Conservation (phyloP, 352 stramenopile species). For the Globisporangium nagaii region DNA sequence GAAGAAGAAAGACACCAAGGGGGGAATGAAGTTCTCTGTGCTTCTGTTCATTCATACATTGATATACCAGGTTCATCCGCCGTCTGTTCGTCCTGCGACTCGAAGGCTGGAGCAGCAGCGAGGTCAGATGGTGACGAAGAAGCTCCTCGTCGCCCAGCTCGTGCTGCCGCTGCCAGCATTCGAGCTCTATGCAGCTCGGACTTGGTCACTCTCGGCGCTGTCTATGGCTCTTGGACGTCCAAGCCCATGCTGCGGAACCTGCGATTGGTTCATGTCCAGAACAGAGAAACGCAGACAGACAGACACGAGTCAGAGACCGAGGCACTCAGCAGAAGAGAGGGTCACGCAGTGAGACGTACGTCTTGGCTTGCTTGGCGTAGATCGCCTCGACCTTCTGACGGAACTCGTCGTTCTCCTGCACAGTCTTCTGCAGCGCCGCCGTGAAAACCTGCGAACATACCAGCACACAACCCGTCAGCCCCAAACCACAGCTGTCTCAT, state of each 20-base stretch:
- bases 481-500: too few species aligned
- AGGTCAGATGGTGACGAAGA: neutral
- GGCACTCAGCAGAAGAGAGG: too few species aligned
- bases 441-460: slow-evolving; percentile 42
- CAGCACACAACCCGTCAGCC: too few species aligned
- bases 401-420: slow-evolving; percentile 58
- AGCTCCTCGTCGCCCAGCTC: neutral
- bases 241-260: slow-evolving; percentile 73
- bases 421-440: slow-evolving; percentile 61
- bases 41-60: slow-evolving; percentile 1
- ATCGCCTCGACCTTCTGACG: slow-evolving; percentile 64
- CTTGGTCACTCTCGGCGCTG: neutral
- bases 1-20: neutral
- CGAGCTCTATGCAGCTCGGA: slow-evolving; percentile 11
- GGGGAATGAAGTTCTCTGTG: neutral
- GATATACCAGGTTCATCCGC: neutral
- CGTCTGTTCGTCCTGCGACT: neutral
- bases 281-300: neutral
- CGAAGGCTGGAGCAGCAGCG: neutral
- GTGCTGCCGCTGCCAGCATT: neutral
- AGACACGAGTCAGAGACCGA: neutral
- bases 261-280: neutral
- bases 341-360: too few species aligned
- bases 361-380: slow-evolving; percentile 60
- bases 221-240: slow-evolving; percentile 45